These are phyloP conservation scores for Cadophora sp. DNA, from an alignment of 2,329 filamentous ascomycete species.

Conservation along the genomic window DNA sequence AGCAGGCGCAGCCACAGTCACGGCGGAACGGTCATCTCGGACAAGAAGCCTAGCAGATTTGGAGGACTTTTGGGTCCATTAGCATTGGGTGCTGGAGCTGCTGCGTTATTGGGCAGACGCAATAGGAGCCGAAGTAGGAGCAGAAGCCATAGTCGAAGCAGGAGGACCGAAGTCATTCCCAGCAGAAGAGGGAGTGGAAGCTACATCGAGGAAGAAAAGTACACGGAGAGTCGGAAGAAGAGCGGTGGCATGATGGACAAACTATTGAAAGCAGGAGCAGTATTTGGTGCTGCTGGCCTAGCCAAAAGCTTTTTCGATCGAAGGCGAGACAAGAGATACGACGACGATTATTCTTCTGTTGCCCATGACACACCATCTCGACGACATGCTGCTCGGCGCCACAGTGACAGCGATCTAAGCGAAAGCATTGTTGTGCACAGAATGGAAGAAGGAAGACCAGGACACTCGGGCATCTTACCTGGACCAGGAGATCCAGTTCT, in stretches of 20 bases:
- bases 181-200: constrained; percentile 60
- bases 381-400: constrained; percentile 45
- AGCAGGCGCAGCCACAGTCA: constrained; percentile 34
- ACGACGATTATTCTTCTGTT: constrained; percentile 68
- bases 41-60: constrained; percentile 51
- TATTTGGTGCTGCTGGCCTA: constrained; percentile 67
- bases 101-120: constrained; percentile 54
- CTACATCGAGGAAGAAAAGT: constrained; percentile 69
- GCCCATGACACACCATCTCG: constrained; percentile 65
- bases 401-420: constrained; percentile 51
- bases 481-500: constrained; percentile 52
- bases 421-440: constrained; percentile 46
- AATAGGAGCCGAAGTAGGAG: constrained; percentile 34
- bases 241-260: constrained; percentile 66
- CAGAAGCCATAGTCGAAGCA: constrained; percentile 40
- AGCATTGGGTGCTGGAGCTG: constrained; percentile 62
- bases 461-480: constrained; percentile 51
- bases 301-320: constrained; percentile 64
- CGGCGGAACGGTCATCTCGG: constrained; percentile 56
- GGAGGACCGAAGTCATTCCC: constrained; percentile 55
- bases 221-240: constrained; percentile 47
- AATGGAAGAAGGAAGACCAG: constrained; percentile 45
- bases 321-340: constrained; percentile 51
- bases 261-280: constrained; percentile 64
- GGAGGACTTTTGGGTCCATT: constrained; percentile 60